phyloP scores from a whole-genome alignment of 768 basidiomycete genomes.

The Russula dissimulans region DNA sequence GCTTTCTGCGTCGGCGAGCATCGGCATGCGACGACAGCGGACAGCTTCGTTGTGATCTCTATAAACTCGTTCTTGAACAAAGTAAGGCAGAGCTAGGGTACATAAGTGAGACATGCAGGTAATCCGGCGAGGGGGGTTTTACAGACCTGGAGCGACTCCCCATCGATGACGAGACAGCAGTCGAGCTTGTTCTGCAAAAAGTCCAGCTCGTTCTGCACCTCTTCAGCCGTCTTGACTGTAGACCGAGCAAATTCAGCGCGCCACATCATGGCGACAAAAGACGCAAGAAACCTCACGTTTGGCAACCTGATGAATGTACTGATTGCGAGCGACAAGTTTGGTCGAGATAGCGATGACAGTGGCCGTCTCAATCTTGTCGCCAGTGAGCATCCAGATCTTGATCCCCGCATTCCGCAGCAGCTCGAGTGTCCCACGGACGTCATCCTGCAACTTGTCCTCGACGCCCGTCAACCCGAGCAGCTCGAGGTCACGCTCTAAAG shows the following conservation, averaged over 20 bases:
- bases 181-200: constrained; percentile 92
- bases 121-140: not conserved
- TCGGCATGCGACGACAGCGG: constrained; percentile 93
- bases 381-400: constrained; percentile 99
- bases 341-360: constrained; percentile 97
- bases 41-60: constrained; percentile 90
- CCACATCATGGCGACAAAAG: not conserved
- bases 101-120: not conserved
- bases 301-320: constrained; percentile 94
- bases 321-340: constrained; percentile 89
- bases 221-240: constrained; percentile 75
- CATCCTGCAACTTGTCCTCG: constrained; percentile 97
- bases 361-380: constrained; percentile 98
- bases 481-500: constrained; percentile 85
- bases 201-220: constrained; percentile 81
- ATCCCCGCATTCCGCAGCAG: constrained; percentile 90
- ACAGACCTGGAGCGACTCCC: constrained; percentile 84
- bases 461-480: constrained; percentile 94
- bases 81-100: constrained; percentile 72
- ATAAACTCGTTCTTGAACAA: constrained; percentile 92
- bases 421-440: constrained; percentile 90
- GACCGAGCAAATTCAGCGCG: constrained; percentile 1
- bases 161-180: constrained; percentile 97
- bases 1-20: constrained; percentile 99
- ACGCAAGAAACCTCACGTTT: constrained; percentile 49